Conservation (phyloP, 495 filamentous ascomycete species). For the Aspergillus conjunctus region DNA sequence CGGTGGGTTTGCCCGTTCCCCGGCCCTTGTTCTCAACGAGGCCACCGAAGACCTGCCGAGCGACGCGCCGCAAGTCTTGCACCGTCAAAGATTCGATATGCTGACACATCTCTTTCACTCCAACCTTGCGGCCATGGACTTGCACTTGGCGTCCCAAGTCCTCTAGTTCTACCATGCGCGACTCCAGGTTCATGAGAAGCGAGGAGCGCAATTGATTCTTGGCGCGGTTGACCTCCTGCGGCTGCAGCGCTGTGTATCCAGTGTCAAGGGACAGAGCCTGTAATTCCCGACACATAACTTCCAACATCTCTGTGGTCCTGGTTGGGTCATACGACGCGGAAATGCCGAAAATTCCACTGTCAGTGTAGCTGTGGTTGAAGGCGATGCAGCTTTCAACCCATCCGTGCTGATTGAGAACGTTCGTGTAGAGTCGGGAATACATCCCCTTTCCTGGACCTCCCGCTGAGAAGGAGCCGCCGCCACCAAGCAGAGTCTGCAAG, state of each 20-base stretch:
- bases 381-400: conserved; percentile 95
- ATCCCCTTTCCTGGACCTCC: conserved; percentile 98
- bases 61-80: conserved; percentile 82
- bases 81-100: conserved; percentile 83
- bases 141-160: conserved; percentile 96
- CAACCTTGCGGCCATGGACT: conserved; percentile 87
- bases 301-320: conserved; percentile 76
- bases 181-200: conserved; percentile 97
- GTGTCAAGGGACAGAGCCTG: conserved; percentile 71
- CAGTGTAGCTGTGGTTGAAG: conserved; percentile 97
- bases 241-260: conserved; percentile 67
- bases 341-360: conserved; percentile 94
- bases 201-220: conserved; percentile 95
- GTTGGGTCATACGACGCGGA: conserved; percentile 79
- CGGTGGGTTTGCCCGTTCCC: conserved; percentile 89
- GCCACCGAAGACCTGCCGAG: conserved; percentile 75
- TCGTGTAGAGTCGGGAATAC: conserved; percentile 96
- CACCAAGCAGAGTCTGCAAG: conserved; percentile 93
- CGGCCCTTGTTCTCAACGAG: conserved; percentile 71
- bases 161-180: conserved; percentile 97
- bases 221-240: conserved; percentile 84
- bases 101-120: conserved; percentile 88
- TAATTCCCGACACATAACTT: conserved; percentile 91
- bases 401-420: conserved; percentile 94
- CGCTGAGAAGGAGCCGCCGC: conserved; percentile 95